Evolutionary conservation across 2,329 filamentous ascomycete species (phyloP).

Genomic region (Fusarium solani-melongenae): DNA sequence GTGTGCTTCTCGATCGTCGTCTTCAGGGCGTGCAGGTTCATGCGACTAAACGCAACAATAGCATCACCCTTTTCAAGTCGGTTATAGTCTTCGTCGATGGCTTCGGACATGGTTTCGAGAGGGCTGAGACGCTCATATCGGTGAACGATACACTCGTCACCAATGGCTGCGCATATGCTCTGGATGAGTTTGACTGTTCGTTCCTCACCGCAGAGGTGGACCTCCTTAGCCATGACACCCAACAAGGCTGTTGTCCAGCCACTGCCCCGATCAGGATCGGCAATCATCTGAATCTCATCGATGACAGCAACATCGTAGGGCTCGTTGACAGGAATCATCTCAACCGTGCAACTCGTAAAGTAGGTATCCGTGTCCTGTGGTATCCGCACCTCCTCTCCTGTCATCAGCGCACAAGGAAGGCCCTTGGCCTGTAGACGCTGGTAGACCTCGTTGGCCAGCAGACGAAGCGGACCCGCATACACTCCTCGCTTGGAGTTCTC

Average conservation of each 20-base stretch:
- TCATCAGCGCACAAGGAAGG: constrained; percentile 81
- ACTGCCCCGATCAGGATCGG: constrained; percentile 82
- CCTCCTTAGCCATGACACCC: constrained; percentile 85
- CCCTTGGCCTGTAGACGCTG: constrained; percentile 84
- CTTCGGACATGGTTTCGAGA: constrained; percentile 72
- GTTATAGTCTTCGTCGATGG: constrained; percentile 71
- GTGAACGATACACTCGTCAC: constrained; percentile 85
- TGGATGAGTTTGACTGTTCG: constrained; percentile 83
- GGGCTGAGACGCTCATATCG: constrained; percentile 86
- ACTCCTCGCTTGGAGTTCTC: constrained; percentile 81
- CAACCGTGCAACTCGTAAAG: constrained; percentile 90
- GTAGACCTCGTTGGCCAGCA: constrained; percentile 96
- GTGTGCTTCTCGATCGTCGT: constrained; percentile 79
- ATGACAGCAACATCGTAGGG: constrained; percentile 90
- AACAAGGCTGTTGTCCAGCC: constrained; percentile 94
- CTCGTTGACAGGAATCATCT: constrained; percentile 75
- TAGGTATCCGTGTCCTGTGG: constrained; percentile 67
- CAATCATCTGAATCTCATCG: constrained; percentile 99
- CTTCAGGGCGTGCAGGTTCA: constrained; percentile 85
- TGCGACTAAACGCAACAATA: constrained; percentile 85
- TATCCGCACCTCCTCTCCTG: constrained; percentile 87
- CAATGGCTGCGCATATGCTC: constrained; percentile 79
- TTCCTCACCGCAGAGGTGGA: constrained; percentile 94
- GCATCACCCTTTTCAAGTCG: constrained; percentile 89
- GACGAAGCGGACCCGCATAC: constrained; percentile 88